phyloP scores from a whole-genome alignment of 148 eudicot genomes.

The Polygonum maritimum region DNA sequence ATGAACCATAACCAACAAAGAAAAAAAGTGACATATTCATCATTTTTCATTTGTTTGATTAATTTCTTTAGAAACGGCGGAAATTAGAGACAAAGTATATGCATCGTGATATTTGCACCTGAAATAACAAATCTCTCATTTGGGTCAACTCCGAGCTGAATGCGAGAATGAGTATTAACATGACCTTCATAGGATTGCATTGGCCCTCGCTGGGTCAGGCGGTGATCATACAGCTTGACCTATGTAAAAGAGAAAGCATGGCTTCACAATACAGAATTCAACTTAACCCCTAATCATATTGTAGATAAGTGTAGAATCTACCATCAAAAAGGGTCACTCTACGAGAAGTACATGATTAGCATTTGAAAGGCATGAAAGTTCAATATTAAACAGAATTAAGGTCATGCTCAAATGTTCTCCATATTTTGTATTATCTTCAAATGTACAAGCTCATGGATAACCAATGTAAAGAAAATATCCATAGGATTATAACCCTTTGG shows the following conservation, averaged over 20 bases:
- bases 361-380: background rate
- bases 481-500: background rate
- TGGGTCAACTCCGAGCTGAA: slow-evolving; percentile 68
- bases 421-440: background rate
- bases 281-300: background rate
- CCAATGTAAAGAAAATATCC: background rate
- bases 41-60: background rate
- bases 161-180: slow-evolving; percentile 68
- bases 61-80: background rate
- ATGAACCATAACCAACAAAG: too few relatives aligned
- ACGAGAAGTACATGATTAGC: background rate
- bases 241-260: slow-evolving; percentile 17
- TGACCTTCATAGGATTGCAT: slow-evolving; percentile 75
- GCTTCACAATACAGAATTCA: background rate
- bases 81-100: background rate
- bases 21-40: background rate
- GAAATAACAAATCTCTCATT: slow-evolving; percentile 55
- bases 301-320: background rate
- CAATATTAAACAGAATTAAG: background rate
- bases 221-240: slow-evolving; percentile 87
- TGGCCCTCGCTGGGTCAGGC: slow-evolving; percentile 62
- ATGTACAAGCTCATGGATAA: background rate
- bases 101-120: slow-evolving; percentile 29
- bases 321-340: background rate
- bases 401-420: background rate